These are phyloP conservation scores for Thecamonas trahens DNA, from an alignment of 78 protist species.

Conservation along the genomic window DNA sequence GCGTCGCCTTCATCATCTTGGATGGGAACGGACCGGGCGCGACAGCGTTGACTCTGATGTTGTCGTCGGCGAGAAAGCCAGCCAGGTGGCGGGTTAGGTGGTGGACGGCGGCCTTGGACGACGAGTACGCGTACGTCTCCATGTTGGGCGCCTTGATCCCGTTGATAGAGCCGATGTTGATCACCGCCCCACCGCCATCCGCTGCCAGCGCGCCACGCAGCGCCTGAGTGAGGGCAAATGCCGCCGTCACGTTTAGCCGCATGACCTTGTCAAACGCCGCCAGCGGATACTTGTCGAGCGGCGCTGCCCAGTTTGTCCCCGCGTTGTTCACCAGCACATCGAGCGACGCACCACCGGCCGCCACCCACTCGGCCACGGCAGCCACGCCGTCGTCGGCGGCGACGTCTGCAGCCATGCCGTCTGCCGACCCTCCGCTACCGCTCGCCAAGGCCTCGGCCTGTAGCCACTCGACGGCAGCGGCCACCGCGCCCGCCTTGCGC, in stretches of 20 bases:
- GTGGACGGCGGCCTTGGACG: constrained; percentile 54
- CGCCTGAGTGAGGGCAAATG: constrained; percentile 30
- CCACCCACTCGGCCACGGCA: too few species aligned
- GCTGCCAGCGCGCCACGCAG: too few species aligned
- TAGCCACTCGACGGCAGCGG: too few species aligned
- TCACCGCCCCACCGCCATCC: too few species aligned
- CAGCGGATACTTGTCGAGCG: constrained; percentile 43
- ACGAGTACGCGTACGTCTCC: constrained; percentile 47
- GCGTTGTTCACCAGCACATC: constrained; percentile 46
- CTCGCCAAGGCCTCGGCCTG: too few species aligned
- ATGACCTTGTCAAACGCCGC: constrained; percentile 47
- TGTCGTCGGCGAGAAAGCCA: constrained; percentile 22
- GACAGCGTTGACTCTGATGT: constrained; percentile 42
- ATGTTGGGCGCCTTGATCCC: constrained; percentile 33
- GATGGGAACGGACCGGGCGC: constrained; percentile 49
- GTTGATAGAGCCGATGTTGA: constrained; percentile 46
- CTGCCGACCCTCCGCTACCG: too few species aligned
- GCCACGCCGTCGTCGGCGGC: too few species aligned
- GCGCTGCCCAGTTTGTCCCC: constrained; percentile 51
- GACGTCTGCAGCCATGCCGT: too few species aligned
- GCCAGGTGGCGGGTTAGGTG: constrained; percentile 39
- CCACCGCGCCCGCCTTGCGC: too few species aligned
- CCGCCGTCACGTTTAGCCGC: constrained; percentile 44
- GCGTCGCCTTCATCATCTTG: constrained; percentile 41
- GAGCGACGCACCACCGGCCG: too few species aligned